Evolutionary conservation across 2,329 filamentous ascomycete genomes (phyloP).

Genomic region (Paramyrothecium sp.): DNA sequence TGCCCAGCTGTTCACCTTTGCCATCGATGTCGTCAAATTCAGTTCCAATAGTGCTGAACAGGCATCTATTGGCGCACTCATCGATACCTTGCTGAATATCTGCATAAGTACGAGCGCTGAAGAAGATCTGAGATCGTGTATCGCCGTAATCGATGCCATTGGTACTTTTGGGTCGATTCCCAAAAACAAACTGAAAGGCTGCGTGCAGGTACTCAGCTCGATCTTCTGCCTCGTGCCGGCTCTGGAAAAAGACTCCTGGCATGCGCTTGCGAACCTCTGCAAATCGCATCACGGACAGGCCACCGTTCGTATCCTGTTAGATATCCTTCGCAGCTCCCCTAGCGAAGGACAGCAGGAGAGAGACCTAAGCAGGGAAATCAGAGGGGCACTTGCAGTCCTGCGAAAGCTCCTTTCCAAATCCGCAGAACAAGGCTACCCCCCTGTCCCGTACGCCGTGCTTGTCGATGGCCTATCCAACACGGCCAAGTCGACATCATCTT

Average conservation of each 20-base stretch:
- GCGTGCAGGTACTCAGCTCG: constrained; percentile 69
- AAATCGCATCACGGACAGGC: constrained; percentile 72
- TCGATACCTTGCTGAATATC: constrained; percentile 63
- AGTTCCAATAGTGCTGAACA: constrained; percentile 69
- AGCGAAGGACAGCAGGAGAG: constrained; percentile 45
- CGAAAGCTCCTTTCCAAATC: constrained; percentile 62
- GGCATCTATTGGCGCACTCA: constrained; percentile 56
- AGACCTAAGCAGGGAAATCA: constrained; percentile 54
- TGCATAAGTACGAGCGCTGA: constrained; percentile 66
- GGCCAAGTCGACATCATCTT: constrained; percentile 40
- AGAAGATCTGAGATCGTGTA: constrained; percentile 65
- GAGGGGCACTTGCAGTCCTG: constrained; percentile 62
- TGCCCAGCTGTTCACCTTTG: constrained; percentile 61
- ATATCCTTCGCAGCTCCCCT: constrained; percentile 54
- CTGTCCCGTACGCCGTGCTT: constrained; percentile 57
- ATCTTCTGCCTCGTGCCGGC: constrained; percentile 65
- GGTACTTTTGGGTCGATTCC: constrained; percentile 73
- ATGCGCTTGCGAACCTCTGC: constrained; percentile 67
- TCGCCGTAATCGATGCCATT: constrained; percentile 66
- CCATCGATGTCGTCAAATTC: constrained; percentile 71
- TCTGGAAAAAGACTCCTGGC: constrained; percentile 66
- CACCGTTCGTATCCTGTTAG: constrained; percentile 63
- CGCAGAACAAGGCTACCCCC: constrained; percentile 57
- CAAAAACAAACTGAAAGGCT: constrained; percentile 58
- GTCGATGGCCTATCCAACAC: constrained; percentile 56